These are phyloP conservation scores for Tetrahymena elliotti DNA, from an alignment of 73 alveolate species.

Conservation along the genomic window DNA sequence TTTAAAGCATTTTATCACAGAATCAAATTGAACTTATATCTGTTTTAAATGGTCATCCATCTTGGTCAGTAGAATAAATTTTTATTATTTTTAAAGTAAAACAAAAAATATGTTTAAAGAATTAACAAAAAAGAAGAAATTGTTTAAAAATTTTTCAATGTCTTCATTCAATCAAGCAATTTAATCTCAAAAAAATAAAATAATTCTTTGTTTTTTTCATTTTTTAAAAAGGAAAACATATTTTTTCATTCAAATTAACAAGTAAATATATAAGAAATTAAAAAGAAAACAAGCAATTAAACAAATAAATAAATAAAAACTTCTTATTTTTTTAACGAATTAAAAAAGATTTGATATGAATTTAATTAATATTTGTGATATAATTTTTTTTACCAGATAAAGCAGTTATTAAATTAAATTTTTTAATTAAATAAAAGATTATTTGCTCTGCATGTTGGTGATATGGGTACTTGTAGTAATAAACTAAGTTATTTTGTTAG, in stretches of 20 bases:
- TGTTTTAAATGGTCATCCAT: background rate
- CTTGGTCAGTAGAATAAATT: too few relatives aligned
- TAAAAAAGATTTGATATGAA: background rate
- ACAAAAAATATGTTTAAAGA: too few relatives aligned
- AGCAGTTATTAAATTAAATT: background rate
- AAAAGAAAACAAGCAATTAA: background rate
- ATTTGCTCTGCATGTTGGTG: background rate
- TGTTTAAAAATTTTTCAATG: too few relatives aligned
- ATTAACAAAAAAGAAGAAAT: too few relatives aligned
- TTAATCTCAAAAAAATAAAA: too few relatives aligned
- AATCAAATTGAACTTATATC: background rate
- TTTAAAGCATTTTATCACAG: background rate
- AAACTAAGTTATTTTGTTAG: background rate
- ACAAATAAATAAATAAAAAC: background rate
- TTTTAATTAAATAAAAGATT: background rate
- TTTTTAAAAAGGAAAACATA: too few relatives aligned
- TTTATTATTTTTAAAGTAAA: too few relatives aligned
- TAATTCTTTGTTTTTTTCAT: too few relatives aligned
- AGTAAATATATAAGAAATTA: too few relatives aligned
- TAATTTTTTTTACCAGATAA: background rate
- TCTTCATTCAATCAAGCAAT: too few relatives aligned
- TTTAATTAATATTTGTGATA: background rate
- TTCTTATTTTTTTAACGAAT: background rate
- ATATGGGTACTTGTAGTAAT: background rate
- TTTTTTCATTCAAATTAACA: too few relatives aligned